phyloP scores from a whole-genome alignment of 2,329 filamentous ascomycete genomes.

The Clonostachys byssicola region DNA sequence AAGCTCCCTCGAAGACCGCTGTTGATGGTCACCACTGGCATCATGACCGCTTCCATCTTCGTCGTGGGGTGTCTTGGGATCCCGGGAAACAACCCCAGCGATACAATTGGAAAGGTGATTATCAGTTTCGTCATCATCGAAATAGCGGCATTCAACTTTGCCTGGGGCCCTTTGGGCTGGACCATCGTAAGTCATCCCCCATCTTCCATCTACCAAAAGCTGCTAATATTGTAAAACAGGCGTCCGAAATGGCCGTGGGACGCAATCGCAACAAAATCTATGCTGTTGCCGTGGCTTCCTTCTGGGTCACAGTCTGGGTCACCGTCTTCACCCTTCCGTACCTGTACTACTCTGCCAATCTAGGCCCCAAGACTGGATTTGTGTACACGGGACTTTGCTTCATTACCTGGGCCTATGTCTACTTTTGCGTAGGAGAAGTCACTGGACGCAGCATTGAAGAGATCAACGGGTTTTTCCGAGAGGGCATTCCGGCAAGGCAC shows the following conservation, averaged over 20 bases:
- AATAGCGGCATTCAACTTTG: conserved; percentile 39
- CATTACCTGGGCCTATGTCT: conserved; percentile 26
- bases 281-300: conserved; percentile 32
- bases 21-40: conserved; percentile 27
- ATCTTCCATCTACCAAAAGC: neutral
- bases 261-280: conserved; percentile 41
- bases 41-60: conserved; percentile 33
- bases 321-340: conserved; percentile 32
- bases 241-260: conserved; percentile 41
- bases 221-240: conserved; percentile 9
- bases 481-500: conserved; percentile 15
- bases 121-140: conserved; percentile 35
- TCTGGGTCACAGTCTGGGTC: conserved; percentile 35
- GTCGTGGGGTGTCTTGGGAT: conserved; percentile 35
- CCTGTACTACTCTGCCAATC: conserved; percentile 28
- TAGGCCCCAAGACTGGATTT: conserved; percentile 31
- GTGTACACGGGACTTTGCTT: conserved; percentile 25
- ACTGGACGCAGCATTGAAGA: conserved; percentile 19
- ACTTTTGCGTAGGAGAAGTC: conserved; percentile 25
- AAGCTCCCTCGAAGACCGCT: conserved; percentile 29
- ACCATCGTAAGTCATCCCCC: conserved; percentile 19
- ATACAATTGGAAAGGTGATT: conserved; percentile 28
- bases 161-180: conserved; percentile 32
- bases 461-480: conserved; percentile 13
- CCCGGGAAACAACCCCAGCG: conserved; percentile 14